Percentiles rank a stretch among this genome's conserved stretches.
phyloP scores from a whole-genome alignment of 23 red algal species.

The Agarophyton chilense region DNA sequence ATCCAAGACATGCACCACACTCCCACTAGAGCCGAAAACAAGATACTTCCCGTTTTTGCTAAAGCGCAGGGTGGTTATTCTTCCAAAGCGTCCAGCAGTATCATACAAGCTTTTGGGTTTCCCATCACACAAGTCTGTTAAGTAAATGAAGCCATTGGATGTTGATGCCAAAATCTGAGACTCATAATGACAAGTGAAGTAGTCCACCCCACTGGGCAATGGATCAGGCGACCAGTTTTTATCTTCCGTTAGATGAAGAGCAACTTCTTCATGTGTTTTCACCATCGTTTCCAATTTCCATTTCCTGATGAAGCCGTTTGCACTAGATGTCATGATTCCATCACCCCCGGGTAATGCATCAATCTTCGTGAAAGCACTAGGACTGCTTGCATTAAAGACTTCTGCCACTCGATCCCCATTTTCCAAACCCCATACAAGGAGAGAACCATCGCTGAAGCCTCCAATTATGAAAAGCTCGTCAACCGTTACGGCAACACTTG shows the following conservation, averaged over 20 bases:
- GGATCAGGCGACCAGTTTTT: background rate
- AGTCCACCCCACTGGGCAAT: background rate
- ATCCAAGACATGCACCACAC: background rate
- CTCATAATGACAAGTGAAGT: background rate
- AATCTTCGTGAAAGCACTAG: slow-evolving; percentile 12
- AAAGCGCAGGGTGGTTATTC: background rate
- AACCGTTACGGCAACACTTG: background rate
- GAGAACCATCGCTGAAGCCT: slow-evolving; percentile 2
- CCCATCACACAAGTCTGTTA: slow-evolving; percentile 12
- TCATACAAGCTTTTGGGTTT: background rate
- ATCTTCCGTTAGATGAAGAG: slow-evolving; percentile 21
- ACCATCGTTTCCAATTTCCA: slow-evolving; percentile 16
- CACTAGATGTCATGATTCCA: slow-evolving; percentile 1
- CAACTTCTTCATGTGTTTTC: slow-evolving; percentile 4
- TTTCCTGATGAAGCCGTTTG: background rate
- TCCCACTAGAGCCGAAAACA: background rate
- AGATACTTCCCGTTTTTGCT: background rate
- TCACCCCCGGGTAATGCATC: background rate
- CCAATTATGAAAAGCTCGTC: slow-evolving; percentile 4
- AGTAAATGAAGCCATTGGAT: background rate
- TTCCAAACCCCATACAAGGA: slow-evolving; percentile 19
- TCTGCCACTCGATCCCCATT: slow-evolving; percentile 13
- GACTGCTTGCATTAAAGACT: background rate
- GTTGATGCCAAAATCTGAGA: background rate
- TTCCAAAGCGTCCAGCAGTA: background rate